Evolutionary conservation across 2,329 filamentous ascomycete species (phyloP).

Genomic region (Botryotinia narcissicola): DNA sequence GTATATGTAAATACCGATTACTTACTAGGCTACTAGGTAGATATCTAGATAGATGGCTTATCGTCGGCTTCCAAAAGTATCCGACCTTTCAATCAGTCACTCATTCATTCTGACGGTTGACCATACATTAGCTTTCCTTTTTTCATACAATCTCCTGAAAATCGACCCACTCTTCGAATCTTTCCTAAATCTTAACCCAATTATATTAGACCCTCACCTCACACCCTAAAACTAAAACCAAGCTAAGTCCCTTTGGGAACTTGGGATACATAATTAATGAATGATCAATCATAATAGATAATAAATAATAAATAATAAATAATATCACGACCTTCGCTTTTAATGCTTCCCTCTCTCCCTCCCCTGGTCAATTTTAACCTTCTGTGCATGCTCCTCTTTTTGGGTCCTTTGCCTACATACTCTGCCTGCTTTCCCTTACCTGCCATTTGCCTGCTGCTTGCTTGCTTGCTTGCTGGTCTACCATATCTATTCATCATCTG

Average conservation of each 20-base stretch:
- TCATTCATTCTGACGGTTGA: not conserved
- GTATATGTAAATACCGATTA: too few species aligned
- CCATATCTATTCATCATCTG: slow-evolving; percentile 8
- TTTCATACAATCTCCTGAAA: not conserved
- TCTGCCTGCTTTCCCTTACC: not conserved
- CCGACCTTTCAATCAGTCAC: not conserved
- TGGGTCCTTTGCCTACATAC: not conserved
- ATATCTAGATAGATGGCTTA: too few species aligned
- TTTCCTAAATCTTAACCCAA: not conserved
- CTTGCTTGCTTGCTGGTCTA: not conserved
- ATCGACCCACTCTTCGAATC: not conserved
- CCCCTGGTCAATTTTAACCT: slow-evolving; percentile 1
- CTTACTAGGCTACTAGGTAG: too few species aligned
- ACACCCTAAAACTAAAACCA: not conserved
- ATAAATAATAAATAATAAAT: not conserved
- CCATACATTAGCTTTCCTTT: not conserved
- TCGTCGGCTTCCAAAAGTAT: not conserved
- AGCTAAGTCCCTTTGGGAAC: not conserved
- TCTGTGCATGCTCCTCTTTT: slow-evolving; percentile 13
- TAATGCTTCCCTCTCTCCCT: not conserved
- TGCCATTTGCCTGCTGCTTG: not conserved
- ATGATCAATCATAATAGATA: not conserved
- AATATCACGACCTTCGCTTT: not conserved
- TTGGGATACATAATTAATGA: not conserved
- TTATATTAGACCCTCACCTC: not conserved